Evolutionary conservation across 495 filamentous ascomycete genomes (phyloP), one percentile per base, ranked within the genome.

Genomic region (Hyaloscypha finlandica): DNA sequence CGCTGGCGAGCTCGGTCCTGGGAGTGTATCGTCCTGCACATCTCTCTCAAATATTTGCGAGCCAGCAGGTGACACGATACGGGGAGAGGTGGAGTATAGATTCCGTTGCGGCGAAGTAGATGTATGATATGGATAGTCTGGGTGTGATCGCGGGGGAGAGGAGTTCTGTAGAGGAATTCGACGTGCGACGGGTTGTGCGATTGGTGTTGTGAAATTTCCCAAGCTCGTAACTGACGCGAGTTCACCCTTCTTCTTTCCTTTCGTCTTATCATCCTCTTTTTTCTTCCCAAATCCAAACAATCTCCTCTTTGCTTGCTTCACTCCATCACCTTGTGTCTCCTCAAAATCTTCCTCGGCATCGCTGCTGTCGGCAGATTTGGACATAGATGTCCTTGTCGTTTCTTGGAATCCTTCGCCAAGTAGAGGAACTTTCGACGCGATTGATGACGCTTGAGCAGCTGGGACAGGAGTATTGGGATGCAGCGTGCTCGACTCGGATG

Each of bases 21-120:
- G 77, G 8, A 85, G 52, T 72, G 70, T 69, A 33, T 84, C 78
- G 72, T 97, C 93, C 75, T 97, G 94, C 16, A 97, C 94, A 77
- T 91, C 89, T 70, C 93, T 90, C 81, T 97, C 93, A 77, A 97
- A 97, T 72, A 97, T 97, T 71, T 94, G 92, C 30, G 92, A 93
- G 39, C 81, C 87, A 6, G 87, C 87, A 12, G 89, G 88, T 16
- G 88, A 90, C 56, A 84, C 81, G 54, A 89, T 75, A 48, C 85
- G 81, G 5, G 88, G 86, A 4, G 88, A 88, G 19, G 85, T 78
- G 30, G 84, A 81, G 66, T 73, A 79, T 37, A 86, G 75, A 55
- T 81, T 81, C 45, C 82, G 79, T 62, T 81, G 77, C 11, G 82
- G 83, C 11, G 83, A 81, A 11, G 77, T 74, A 69, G 83, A 79